phyloP scores from a whole-genome alignment of 306 rosid species.

The Alnus glutinosa region DNA sequence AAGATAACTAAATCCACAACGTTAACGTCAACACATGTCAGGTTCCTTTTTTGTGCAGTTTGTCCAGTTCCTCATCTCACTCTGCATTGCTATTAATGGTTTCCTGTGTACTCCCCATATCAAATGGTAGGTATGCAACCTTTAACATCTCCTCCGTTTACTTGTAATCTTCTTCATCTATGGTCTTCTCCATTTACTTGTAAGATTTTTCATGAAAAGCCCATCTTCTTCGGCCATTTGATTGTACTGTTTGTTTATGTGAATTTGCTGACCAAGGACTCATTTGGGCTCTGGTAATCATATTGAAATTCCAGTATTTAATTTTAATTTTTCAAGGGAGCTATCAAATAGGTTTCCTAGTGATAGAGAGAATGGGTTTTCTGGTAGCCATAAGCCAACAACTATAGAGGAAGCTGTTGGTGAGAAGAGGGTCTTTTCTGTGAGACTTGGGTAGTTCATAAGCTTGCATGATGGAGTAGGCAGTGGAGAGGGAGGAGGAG shows the following conservation, averaged over 20 bases:
- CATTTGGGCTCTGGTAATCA: slow-evolving; percentile 29
- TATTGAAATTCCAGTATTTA: slow-evolving; percentile 37
- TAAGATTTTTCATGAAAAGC: slow-evolving; percentile 55
- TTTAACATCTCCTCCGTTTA: slow-evolving; percentile 5
- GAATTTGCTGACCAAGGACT: slow-evolving; percentile 56
- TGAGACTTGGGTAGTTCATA: slow-evolving; percentile 81
- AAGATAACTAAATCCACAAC: too few species aligned
- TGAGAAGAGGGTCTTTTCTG: slow-evolving; percentile 65
- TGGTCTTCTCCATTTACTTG: slow-evolving; percentile 62
- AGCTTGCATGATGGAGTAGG: slow-evolving; percentile 32
- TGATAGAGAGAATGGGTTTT: slow-evolving; percentile 38
- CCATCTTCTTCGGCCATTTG: slow-evolving; percentile 68
- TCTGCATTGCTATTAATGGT: slow-evolving; percentile 6
- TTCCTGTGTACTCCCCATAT: slow-evolving; percentile 13
- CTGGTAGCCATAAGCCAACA: slow-evolving; percentile 27
- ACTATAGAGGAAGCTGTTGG: slow-evolving; percentile 33
- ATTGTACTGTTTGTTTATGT: slow-evolving; percentile 80
- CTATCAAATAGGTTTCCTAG: slow-evolving; percentile 21
- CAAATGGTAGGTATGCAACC: slow-evolving; percentile 22
- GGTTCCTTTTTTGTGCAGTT: too few species aligned
- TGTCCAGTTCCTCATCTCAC: too few species aligned
- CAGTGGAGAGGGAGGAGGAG: slow-evolving; percentile 33
- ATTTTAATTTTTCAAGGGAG: slow-evolving; percentile 34
- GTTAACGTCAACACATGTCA: too few species aligned
- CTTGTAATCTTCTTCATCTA: slow-evolving; percentile 65